Base-by-base conservation (phyloP, 352 stramenopile species). In the Ophiocytium majus region DNA sequence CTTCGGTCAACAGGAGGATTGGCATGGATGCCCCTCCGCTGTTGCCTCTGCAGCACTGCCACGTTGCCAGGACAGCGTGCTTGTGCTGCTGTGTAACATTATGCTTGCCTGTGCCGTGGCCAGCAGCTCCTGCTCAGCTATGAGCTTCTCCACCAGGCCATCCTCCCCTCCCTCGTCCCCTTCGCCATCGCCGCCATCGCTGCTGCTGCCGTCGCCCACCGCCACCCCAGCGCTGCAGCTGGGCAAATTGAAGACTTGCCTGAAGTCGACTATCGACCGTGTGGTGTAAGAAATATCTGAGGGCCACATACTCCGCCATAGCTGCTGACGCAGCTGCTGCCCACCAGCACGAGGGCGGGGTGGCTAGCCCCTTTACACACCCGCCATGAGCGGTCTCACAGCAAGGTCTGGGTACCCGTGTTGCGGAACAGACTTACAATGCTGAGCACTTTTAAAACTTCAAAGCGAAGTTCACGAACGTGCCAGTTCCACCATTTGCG, bases 211-310 rank as follows among this genome's bases (percentile, higher is more conserved):
- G 5, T 78, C 5, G 32, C 35, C 66, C 28, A 71, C 23, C 23
- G 23, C 57, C 19, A 71, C 23, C 19, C 28, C 57, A 23, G 57
- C 19, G 28, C 19, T 28, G n/a, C n/a, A n/a, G n/a, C n/a, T n/a
- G n/a, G 23, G 66, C 5, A 5, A 78, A 14, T 10, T 43, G 35
- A 5, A 78, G 35, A 17, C 66, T 78, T 14, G 66, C 5, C 5
- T 17, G 5, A 78, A 14, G 5, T 78, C 66, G 5, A 78, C 5
- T n/a, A 43, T 78, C 66, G 5, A 78, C 32, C 5, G 5, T 78
- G 5, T 78, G 66, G 35, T 78, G 66, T 14, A 78, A 17, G 35
- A 78, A 78, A 14, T 78, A 78, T 17, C 14, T 78, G 5, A 78
- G 14, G 10, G 66, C 66, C 5, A 78, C 66, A 78, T 35, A 43